These are phyloP conservation scores for Dittrichia graveolens DNA, from an alignment of 129 eudicot genomes.

Conservation along the genomic window DNA sequence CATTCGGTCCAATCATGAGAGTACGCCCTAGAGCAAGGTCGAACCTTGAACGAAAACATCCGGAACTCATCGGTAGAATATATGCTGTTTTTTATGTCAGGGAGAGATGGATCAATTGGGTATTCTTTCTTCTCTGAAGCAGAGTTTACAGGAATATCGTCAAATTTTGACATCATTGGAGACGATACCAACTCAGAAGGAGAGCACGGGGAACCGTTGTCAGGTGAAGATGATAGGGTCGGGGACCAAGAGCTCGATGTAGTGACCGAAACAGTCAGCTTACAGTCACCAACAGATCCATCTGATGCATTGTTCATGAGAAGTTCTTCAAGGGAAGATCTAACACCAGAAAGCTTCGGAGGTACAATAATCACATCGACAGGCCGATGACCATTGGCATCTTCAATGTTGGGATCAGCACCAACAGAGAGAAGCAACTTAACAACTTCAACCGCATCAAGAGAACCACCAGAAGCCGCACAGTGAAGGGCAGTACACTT, in stretches of 20 bases:
- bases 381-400: conserved; percentile 67
- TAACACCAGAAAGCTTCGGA: conserved; percentile 50
- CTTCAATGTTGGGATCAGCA: conserved; percentile 68
- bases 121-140: conserved; percentile 75
- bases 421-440: conserved; percentile 68
- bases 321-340: conserved; percentile 60
- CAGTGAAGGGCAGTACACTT: conserved; percentile 85
- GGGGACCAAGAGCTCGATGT: conserved; percentile 61
- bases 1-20: conserved; percentile 98
- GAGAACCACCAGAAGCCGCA: conserved; percentile 81
- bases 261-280: conserved; percentile 49
- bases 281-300: conserved; percentile 48
- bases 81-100: conserved; percentile 79
- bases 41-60: conserved; percentile 85
- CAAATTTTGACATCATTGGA: conserved; percentile 51
- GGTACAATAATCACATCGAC: conserved; percentile 65
- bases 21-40: conserved; percentile 91
- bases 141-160: conserved; percentile 40
- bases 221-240: conserved; percentile 62
- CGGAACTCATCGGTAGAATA: conserved; percentile 91
- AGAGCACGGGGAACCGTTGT: conserved; percentile 63
- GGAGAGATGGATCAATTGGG: conserved; percentile 81
- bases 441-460: conserved; percentile 57
- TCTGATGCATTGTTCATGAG: conserved; percentile 48
- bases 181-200: conserved; percentile 60